Evolutionary conservation across 208 protist genomes (phyloP).

Genomic region (Trypanosoma boissoni): DNA sequence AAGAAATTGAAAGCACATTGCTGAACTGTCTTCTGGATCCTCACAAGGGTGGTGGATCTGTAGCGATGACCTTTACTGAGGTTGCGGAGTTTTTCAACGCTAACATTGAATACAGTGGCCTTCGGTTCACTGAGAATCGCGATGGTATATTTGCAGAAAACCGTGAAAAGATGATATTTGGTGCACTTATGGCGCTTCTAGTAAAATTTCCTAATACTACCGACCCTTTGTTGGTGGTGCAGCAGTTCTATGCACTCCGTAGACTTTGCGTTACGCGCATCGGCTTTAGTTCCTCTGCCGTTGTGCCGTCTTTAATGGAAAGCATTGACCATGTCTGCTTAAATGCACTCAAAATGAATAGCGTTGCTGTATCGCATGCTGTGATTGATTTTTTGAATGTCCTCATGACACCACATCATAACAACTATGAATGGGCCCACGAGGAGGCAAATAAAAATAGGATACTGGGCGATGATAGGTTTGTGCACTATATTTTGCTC

Average conservation of each 20-base stretch:
- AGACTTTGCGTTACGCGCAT: constrained; percentile 81
- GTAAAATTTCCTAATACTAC: constrained; percentile 36
- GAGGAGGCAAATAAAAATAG: constrained; percentile 89
- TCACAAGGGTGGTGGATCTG: constrained; percentile 15
- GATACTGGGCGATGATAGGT: constrained; percentile 65
- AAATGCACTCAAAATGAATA: constrained; percentile 62
- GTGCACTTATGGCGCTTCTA: constrained; percentile 61
- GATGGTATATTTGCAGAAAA: constrained; percentile 92
- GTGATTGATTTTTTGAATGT: constrained; percentile 88
- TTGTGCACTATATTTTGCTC: constrained; percentile 65
- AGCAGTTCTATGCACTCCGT: constrained; percentile 80
- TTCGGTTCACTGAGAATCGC: constrained; percentile 82
- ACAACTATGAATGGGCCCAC: constrained; percentile 89
- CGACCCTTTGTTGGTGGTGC: constrained; percentile 34
- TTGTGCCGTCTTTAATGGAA: constrained; percentile 61
- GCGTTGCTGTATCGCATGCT: constrained; percentile 64
- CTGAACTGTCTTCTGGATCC: constrained; percentile 61
- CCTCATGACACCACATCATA: constrained; percentile 92
- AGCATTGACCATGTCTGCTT: constrained; percentile 47
- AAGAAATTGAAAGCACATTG: constrained; percentile 86
- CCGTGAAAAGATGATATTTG: constrained; percentile 84
- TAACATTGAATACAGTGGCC: constrained; percentile 88
- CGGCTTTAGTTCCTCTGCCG: constrained; percentile 85
- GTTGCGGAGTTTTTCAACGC: constrained; percentile 87
- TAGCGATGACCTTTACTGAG: constrained; percentile 19